Percentiles rank a stretch among this genome's conserved stretches.
Conservation (phyloP, 805 yeast genomes). For the Ogataea paraovalis region DNA sequence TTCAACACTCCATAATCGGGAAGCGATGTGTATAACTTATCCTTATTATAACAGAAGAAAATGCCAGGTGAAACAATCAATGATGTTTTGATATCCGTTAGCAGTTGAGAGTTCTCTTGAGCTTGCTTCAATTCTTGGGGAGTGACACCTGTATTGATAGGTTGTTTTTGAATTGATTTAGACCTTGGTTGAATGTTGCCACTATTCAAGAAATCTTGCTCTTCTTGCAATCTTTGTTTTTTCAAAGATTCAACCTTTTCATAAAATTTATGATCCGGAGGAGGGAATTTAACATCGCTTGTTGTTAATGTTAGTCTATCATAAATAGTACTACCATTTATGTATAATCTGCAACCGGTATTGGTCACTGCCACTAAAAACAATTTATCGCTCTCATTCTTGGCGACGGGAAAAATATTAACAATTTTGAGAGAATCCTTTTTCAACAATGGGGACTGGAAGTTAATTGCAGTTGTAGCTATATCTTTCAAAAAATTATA, state of each 20-base stretch:
- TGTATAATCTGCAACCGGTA: conserved; percentile 76
- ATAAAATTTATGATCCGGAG: conserved; percentile 31
- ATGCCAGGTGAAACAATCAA: conserved; percentile 82
- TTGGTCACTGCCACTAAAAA: conserved; percentile 75
- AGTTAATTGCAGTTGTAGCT: conserved; percentile 34
- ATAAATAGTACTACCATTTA: conserved; percentile 45
- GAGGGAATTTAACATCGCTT: conserved; percentile 42
- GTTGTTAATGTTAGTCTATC: conserved; percentile 33
- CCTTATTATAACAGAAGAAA: conserved; percentile 58
- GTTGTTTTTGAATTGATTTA: conserved; percentile 21
- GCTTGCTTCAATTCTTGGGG: conserved; percentile 43
- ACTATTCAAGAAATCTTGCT: conserved; percentile 24
- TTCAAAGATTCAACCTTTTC: conserved; percentile 32
- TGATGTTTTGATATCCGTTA: conserved; percentile 54
- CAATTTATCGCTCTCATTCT: conserved; percentile 61
- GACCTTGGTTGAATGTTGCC: conserved; percentile 7
- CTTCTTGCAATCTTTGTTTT: conserved; percentile 36
- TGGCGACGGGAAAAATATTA: conserved; percentile 57
- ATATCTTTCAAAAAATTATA: conserved; percentile 44
- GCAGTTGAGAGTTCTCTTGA: conserved; percentile 50
- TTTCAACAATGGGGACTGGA: conserved; percentile 43
- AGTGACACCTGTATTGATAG: conserved; percentile 26
- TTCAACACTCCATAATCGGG: conserved; percentile 84
- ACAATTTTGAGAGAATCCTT: conserved; percentile 57
- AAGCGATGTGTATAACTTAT: conserved; percentile 60